Evolutionary conservation across 2,329 filamentous ascomycete genomes (phyloP).

Genomic region (Polytolypa hystricis): DNA sequence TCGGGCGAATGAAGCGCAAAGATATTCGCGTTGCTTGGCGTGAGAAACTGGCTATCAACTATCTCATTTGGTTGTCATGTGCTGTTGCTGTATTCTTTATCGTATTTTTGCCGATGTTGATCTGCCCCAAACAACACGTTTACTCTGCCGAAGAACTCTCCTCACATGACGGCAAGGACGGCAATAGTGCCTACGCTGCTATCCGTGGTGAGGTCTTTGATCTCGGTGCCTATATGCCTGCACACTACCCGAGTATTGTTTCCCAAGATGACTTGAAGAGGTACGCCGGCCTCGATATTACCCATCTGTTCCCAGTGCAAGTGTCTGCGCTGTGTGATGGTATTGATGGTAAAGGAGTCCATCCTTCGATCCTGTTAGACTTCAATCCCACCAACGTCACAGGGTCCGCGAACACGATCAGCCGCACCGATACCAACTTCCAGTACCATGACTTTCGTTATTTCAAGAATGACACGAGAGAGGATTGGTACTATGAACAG

Average conservation of each 20-base stretch:
- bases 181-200: slow-evolving; percentile 56
- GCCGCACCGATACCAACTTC: slow-evolving; percentile 57
- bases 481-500: slow-evolving; percentile 87
- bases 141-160: slow-evolving; percentile 69
- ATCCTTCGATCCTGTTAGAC: slow-evolving; percentile 69
- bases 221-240: slow-evolving; percentile 58
- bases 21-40: slow-evolving; percentile 90
- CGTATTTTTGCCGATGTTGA: slow-evolving; percentile 70
- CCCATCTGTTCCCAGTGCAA: slow-evolving; percentile 80
- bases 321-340: slow-evolving; percentile 86
- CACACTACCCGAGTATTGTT: slow-evolving; percentile 64
- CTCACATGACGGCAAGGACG: slow-evolving; percentile 59
- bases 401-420: slow-evolving; percentile 54
- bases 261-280: slow-evolving; percentile 54
- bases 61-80: slow-evolving; percentile 90
- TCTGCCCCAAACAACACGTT: slow-evolving; percentile 86
- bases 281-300: slow-evolving; percentile 84
- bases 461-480: slow-evolving; percentile 67
- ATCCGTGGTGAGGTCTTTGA: slow-evolving; percentile 88
- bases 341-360: slow-evolving; percentile 48
- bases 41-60: slow-evolving; percentile 95
- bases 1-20: slow-evolving; percentile 82
- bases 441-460: slow-evolving; percentile 88
- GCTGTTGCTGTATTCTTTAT: slow-evolving; percentile 75
- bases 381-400: slow-evolving; percentile 69